Base-by-base conservation (phyloP, 768 basidiomycete genomes). In the Grammothele lineata region DNA sequence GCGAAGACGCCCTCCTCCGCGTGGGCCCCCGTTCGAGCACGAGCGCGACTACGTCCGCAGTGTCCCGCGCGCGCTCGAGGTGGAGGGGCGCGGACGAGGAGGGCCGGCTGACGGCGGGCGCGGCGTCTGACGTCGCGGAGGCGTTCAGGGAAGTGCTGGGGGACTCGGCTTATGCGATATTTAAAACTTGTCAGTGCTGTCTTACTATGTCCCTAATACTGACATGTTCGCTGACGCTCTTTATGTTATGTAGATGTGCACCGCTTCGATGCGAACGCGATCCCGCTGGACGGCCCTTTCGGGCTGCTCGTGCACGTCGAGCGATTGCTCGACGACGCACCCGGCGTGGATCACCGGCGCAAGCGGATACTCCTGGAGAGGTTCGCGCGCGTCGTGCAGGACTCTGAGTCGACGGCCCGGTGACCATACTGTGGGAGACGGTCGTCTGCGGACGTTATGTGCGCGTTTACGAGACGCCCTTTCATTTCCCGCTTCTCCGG, bases 241-340 rank as follows among this genome's bases (percentile, higher is more conserved):
- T 40, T 11, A 24, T 39, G 7, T 9, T 6, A 7, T 51, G 33
- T 37, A 88, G 86, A 85, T 66, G 82, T 88, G 14, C 80, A 80
- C 60, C 78, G 78, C 50, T 89, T 84, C 57, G 87, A 89, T 61
- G 81, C 81, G 17, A 77, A 83, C 51, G 71, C 78, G 35, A 88
- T 90, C 38, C 81, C 85, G 3, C 80, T 89, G 40, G 84, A 89
- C 48, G 87, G 87, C 14, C 78, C 85, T 10, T 72, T 69, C 25
- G 87, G 87, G 18, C 79, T 90, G 34, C 70, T 87, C n/a, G 59
- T 71, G 22, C 78, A 76, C 35, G 81, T 87, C 5, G 78, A 81
- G 56, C 71, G 73, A 37, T 70, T 90, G 30, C 70, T 90, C 43
- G 69, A 69, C 40, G 44, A 53, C 23, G 69, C 81, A 5, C 70